Base-by-base conservation (phyloP, 2,329 filamentous ascomycete genomes). In the Colletotrichum melonis region DNA sequence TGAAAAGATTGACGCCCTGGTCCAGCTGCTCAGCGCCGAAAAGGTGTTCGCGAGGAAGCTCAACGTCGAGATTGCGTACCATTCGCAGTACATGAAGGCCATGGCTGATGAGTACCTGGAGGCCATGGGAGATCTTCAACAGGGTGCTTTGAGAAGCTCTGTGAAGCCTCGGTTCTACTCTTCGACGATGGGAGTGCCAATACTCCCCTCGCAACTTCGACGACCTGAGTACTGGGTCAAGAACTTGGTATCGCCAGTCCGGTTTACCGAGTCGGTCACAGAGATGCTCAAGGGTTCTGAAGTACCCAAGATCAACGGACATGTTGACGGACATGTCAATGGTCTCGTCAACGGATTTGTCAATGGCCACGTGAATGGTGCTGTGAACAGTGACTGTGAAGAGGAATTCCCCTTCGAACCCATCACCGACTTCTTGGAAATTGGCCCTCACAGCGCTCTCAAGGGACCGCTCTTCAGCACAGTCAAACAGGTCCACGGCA, bases 11-110 rank as follows among this genome's bases (percentile, higher is more conserved):
- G 82, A 82, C 67, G 80, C 77, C 35, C 67, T 82, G 11, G 83
- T 78, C 0, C 73, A 74, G 3, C 78, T 84, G 19, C 76, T 86
- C 19, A 67, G 75, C 7, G 66, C 67, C 0, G 80, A 77, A 46
- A 78, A 75, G 0, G 77, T 86, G 5, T 89, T 90, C 77, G 85
- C 86, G 67, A 83, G 85, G 32, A 85, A 84, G 54, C 82, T 89
- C 3, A 82, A 84, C 7, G 85, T 89, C 8, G 84, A 87, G 11
- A 83, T 86, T 12, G 88, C 88, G 0, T 90, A 90, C 57, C 88
- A 90, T 76, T 90, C 88, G 0, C 81, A 84, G 38, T 87, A 89
- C 75, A 89, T 90, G 88, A 82, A 76, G 38, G 74, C 79, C 1
- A 79, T 86, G 11, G 80, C 81, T 49, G 76, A 80, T 0, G 80